phyloP scores from a whole-genome alignment of 495 filamentous ascomycete genomes.

The Pyrenula massariospora region DNA sequence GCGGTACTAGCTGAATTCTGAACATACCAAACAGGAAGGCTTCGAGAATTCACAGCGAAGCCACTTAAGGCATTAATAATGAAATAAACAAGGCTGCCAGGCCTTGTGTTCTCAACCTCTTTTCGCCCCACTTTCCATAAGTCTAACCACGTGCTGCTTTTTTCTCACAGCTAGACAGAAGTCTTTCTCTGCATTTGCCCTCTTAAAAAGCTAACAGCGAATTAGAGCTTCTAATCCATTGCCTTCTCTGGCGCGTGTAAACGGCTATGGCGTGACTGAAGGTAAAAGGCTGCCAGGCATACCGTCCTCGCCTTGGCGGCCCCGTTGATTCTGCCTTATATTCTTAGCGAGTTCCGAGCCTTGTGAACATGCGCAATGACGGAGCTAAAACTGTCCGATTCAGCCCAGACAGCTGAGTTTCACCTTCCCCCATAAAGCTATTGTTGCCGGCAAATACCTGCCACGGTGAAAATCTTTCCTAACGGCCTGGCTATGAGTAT shows the following conservation, averaged over 20 bases:
- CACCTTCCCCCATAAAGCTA: not conserved
- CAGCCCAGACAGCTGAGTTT: not conserved
- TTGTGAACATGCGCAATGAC: not conserved
- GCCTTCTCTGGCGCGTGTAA: too few species aligned
- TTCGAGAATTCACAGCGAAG: not conserved
- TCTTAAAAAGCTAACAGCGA: too few species aligned
- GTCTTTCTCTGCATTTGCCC: too few species aligned
- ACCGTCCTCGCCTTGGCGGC: not conserved
- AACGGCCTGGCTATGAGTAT: not conserved
- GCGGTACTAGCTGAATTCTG: not conserved
- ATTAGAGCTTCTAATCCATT: too few species aligned
- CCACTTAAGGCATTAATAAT: not conserved
- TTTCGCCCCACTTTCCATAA: not conserved
- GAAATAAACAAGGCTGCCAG: not conserved
- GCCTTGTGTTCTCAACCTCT: not conserved
- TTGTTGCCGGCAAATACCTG: not conserved
- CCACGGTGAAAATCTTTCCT: not conserved
- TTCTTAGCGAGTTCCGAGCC: not conserved
- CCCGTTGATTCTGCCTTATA: not conserved
- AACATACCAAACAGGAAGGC: conserved; percentile 2
- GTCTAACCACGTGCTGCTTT: too few species aligned
- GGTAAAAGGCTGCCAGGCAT: not conserved
- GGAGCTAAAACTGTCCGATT: not conserved
- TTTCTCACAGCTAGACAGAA: too few species aligned
- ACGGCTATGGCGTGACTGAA: too few species aligned